Conservation (phyloP, 1,139 yeast genomes). For the Lodderomyces elongisporus region DNA sequence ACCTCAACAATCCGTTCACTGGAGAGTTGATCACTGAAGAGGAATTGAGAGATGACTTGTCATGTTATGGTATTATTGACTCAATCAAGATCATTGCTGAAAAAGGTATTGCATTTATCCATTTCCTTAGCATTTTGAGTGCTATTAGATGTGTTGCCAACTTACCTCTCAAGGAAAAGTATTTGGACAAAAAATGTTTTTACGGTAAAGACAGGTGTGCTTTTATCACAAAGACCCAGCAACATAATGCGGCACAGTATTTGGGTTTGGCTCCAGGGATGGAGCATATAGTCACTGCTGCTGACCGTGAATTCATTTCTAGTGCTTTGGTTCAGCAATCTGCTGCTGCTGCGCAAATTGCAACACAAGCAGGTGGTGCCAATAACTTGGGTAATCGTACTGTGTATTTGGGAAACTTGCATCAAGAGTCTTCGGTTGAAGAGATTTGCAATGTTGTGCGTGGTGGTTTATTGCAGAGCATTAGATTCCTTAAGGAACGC, state of each 20-base stretch:
- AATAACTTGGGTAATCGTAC: slow-evolving; percentile 87
- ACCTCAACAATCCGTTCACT: slow-evolving; percentile 47
- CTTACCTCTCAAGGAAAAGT: slow-evolving; percentile 50
- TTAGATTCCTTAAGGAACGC: slow-evolving; percentile 69
- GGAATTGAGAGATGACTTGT: slow-evolving; percentile 47
- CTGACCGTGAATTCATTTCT: slow-evolving; percentile 64
- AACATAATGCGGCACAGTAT: slow-evolving; percentile 95
- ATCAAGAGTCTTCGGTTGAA: slow-evolving; percentile 79
- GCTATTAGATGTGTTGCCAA: slow-evolving; percentile 58
- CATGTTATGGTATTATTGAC: slow-evolving; percentile 52
- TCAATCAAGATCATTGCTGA: slow-evolving; percentile 54
- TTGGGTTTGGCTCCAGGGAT: slow-evolving; percentile 86
- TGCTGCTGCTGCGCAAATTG: slow-evolving; percentile 69
- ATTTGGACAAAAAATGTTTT: slow-evolving; percentile 52
- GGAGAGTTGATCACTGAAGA: slow-evolving; percentile 53
- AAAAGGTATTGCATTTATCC: slow-evolving; percentile 58
- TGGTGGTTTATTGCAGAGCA: slow-evolving; percentile 81
- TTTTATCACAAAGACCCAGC: slow-evolving; percentile 86
- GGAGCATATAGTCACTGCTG: slow-evolving; percentile 77
- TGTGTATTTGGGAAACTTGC: slow-evolving; percentile 82
- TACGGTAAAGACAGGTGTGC: slow-evolving; percentile 66
- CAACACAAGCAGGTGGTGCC: slow-evolving; percentile 71
- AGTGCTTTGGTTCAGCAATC: slow-evolving; percentile 62
- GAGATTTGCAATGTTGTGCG: slow-evolving; percentile 92
- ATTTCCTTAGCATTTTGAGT: slow-evolving; percentile 52